Evolutionary conservation across 352 stramenopile genomes (phyloP).

Genomic region (Blastocystis hominis): DNA sequence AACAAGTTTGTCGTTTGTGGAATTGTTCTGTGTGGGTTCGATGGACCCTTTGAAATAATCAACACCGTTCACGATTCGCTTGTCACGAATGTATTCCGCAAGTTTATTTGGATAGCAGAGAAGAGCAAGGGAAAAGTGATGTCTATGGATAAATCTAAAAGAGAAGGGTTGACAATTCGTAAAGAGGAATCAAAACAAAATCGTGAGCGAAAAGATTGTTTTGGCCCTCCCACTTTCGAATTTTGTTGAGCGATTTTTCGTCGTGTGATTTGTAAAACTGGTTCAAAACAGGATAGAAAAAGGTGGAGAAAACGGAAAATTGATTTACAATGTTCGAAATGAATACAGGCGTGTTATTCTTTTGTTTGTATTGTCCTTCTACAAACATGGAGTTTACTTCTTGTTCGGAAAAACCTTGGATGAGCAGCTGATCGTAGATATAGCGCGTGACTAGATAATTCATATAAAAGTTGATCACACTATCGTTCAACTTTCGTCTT

Average conservation of each 20-base stretch:
- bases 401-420: too few species aligned
- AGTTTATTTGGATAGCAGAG: constrained; percentile 31
- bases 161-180: neutral
- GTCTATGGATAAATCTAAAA: neutral
- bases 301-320: constrained; percentile 43
- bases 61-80: neutral
- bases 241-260: neutral
- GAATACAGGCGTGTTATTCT: too few species aligned
- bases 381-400: too few species aligned
- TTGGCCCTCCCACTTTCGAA: constrained; percentile 7
- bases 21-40: neutral
- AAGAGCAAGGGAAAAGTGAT: neutral
- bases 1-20: neutral
- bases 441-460: constrained; percentile 22
- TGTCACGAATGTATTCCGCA: neutral
- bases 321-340: neutral
- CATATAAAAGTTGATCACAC: constrained; percentile 48
- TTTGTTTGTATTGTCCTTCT: too few species aligned
- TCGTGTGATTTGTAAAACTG: neutral
- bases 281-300: constrained; percentile 3
- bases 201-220: neutral
- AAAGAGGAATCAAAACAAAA: constrained; percentile 16
- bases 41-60: neutral
- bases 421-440: neutral
- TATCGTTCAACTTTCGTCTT: constrained; percentile 17